Conservation (phyloP, 2,329 filamentous ascomycete species). For the Emergomyces orientalis region DNA sequence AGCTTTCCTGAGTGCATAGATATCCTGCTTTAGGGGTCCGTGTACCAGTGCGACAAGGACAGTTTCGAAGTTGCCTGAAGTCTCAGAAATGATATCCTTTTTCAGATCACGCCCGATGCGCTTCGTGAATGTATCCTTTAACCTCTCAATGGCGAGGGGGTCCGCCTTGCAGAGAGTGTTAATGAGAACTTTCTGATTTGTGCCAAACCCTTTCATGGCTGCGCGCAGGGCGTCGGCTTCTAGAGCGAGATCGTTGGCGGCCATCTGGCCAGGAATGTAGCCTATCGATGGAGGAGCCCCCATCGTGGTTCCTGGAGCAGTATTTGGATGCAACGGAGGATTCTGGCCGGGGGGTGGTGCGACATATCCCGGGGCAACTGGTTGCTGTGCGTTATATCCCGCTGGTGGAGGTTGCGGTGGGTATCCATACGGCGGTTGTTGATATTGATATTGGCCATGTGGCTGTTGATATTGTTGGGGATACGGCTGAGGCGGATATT, state of each 20-base stretch:
- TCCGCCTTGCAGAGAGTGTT: constrained; percentile 57
- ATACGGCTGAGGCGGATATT: constrained; percentile 6
- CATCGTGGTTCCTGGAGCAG: constrained; percentile 39
- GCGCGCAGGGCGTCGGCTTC: constrained; percentile 60
- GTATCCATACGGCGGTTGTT: constrained; percentile 11
- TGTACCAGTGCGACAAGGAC: constrained; percentile 60
- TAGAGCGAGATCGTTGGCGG: constrained; percentile 52
- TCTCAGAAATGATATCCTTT: constrained; percentile 64
- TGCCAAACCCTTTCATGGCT: constrained; percentile 83
- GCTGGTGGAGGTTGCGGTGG: constrained; percentile 10
- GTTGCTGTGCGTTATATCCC: constrained; percentile 7
- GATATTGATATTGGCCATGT: constrained; percentile 12
- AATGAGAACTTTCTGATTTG: constrained; percentile 65
- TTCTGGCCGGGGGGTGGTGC: constrained; percentile 3
- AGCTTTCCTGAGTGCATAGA: constrained; percentile 58
- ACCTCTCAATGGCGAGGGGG: constrained; percentile 58
- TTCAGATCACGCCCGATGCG: constrained; percentile 55
- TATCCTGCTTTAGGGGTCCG: constrained; percentile 71
- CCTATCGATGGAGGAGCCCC: constrained; percentile 52
- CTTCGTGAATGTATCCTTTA: constrained; percentile 55
- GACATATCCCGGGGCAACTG: constrained; percentile 8
- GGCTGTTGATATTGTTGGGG: constrained; percentile 3
- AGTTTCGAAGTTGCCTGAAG: constrained; percentile 59
- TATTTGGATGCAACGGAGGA: background rate
- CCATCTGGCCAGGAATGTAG: constrained; percentile 56